phyloP scores from a whole-genome alignment of 371 early-diverging fungal genomes.

The Rhizopus delemar region DNA sequence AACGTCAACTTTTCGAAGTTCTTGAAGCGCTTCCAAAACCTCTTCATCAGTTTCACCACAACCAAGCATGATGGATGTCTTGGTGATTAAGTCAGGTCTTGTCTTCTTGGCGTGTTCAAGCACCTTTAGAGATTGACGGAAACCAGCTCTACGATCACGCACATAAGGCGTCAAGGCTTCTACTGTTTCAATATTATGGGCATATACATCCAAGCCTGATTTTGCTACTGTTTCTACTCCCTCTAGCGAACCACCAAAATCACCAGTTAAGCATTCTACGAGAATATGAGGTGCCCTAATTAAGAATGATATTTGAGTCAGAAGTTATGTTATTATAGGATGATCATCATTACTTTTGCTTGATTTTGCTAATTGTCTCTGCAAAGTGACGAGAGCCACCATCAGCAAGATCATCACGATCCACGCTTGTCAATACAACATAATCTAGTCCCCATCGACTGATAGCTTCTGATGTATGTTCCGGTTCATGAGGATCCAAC shows the following conservation, averaged over 20 bases:
- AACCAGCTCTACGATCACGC: slow-evolving; percentile 93
- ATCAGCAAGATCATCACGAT: slow-evolving; percentile 94
- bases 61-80: slow-evolving; percentile 97
- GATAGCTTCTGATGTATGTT: slow-evolving; percentile 93
- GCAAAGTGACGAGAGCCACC: slow-evolving; percentile 96
- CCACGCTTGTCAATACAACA: slow-evolving; percentile 96
- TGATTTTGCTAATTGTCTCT: slow-evolving; percentile 83
- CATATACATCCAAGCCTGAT: slow-evolving; percentile 96
- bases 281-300: slow-evolving; percentile 85
- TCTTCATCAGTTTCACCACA: slow-evolving; percentile 95
- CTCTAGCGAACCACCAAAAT: slow-evolving; percentile 84
- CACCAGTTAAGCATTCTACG: slow-evolving; percentile 96
- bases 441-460: slow-evolving; percentile 96
- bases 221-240: slow-evolving; percentile 80
- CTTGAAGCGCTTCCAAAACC: slow-evolving; percentile 85
- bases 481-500: slow-evolving; percentile 92
- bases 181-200: slow-evolving; percentile 98
- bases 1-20: slow-evolving; percentile 81
- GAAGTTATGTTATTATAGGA: too few relatives aligned
- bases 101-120: slow-evolving; percentile 85
- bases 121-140: slow-evolving; percentile 89
- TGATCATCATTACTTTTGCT: slow-evolving; percentile 61
- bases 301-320: not conserved
- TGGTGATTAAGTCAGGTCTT: slow-evolving; percentile 84
- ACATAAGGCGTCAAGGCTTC: slow-evolving; percentile 88